phyloP scores from a whole-genome alignment of 768 basidiomycete species.

The Suillus luteus region DNA sequence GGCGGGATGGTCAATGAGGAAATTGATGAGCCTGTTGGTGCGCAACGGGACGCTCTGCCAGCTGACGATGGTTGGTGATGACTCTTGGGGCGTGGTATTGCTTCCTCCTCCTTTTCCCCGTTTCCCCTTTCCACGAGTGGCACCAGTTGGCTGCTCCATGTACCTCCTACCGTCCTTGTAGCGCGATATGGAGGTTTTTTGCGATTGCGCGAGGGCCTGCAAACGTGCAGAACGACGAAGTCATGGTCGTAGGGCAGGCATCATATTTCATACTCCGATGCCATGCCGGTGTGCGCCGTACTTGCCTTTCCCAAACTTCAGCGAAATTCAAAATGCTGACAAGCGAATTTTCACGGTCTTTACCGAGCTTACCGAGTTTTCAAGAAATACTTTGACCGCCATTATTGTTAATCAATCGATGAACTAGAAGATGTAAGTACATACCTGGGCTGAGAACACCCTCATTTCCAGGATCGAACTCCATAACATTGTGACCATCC shows the following conservation, averaged over 20 bases:
- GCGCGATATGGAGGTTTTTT: background rate
- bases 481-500: too few species aligned
- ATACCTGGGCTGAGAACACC: too few species aligned
- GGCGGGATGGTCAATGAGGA: background rate
- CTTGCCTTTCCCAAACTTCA: background rate
- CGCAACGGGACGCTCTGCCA: background rate
- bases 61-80: background rate
- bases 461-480: too few species aligned
- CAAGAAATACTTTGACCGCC: background rate
- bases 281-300: background rate
- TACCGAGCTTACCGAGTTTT: background rate
- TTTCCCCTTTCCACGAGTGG: background rate
- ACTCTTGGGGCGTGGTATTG: background rate
- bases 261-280: background rate
- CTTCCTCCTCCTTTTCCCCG: background rate
- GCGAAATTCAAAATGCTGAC: background rate
- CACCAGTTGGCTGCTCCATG: background rate
- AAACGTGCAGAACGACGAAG: background rate
- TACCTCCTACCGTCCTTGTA: background rate
- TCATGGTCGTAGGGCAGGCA: slow-evolving; percentile 1
- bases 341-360: too few species aligned
- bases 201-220: background rate
- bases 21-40: background rate
- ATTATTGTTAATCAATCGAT: background rate
- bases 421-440: too few species aligned